Evolutionary conservation across 1,284 basidiomycete genomes (phyloP), one percentile per base, ranked within the genome.

Genomic region (Gomphus sp.): DNA sequence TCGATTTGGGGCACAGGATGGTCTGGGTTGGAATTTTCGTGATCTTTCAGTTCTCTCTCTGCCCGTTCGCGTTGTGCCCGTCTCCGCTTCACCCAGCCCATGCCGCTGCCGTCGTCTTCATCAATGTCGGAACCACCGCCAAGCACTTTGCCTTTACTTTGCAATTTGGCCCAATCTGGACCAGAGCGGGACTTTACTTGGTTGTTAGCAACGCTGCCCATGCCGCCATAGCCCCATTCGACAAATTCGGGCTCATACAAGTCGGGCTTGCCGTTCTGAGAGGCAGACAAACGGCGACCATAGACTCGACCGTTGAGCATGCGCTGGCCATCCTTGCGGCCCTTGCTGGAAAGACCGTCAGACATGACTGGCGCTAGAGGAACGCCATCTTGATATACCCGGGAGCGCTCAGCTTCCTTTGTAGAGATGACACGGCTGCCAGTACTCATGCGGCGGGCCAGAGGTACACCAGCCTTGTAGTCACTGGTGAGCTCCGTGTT

Each of bases 141-240:
- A 48, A 62, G 66, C 59, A 62, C 65, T 6, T 70, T 55, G 2
- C 67, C 67, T 45, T 62, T 67, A 64, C 72, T 72, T 60, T 73
- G 66, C 63, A 63, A 65, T 65, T 51, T 68, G 66, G 48, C 63
- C 67, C 70, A 62, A 62, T 64, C 56, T 61, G 63, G 34, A 59
- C 62, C 53, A 63, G 61, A 62, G 36, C 67, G 64, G 25, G 68
- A 69, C 50, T 66, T 65, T 50, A 67, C 66, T 50, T 72, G 72
- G 4, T 74, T 72, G 62, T 73, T 75, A 55, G 72, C 73, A 4
- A 89, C 85, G 56, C 79, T 82, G 33, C 89, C 89, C 88, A 91
- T 90, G 3, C 89, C 89, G 52, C 89, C 89, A 62, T 88, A 88
- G 0, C 89, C 88, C 89, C 89, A 91, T 68, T 91, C 89, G 31